Evolutionary conservation across 768 basidiomycete genomes (phyloP).

Genomic region (Mycena epipterygia): DNA sequence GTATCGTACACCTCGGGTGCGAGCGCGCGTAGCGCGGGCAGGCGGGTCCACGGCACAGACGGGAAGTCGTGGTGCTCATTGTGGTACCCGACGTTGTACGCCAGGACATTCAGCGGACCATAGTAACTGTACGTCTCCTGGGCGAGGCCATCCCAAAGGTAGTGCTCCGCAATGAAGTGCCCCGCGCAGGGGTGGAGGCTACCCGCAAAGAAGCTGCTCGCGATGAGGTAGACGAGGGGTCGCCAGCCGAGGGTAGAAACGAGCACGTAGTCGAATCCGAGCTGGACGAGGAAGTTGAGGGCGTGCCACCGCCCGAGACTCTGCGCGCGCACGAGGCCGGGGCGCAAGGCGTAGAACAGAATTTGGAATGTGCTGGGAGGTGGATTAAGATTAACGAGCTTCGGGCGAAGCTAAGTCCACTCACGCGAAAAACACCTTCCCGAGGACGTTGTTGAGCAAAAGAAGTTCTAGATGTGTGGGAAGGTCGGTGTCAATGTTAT

Average conservation of each 20-base stretch:
- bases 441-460: constrained; percentile 93
- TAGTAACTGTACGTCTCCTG: constrained; percentile 99
- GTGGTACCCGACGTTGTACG: constrained; percentile 99
- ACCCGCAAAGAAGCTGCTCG: constrained; percentile 96
- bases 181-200: constrained; percentile 96
- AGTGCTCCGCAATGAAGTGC: constrained; percentile 98
- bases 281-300: constrained; percentile 78
- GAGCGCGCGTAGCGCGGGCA: constrained; percentile 84
- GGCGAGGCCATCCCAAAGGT: constrained; percentile 90
- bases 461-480: constrained; percentile 90
- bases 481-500: constrained; percentile 96
- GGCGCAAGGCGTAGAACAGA: constrained; percentile 96
- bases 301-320: constrained; percentile 87
- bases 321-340: constrained; percentile 91
- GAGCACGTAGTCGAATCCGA: constrained; percentile 80
- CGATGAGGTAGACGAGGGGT: constrained; percentile 84
- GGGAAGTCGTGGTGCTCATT: constrained; percentile 99
- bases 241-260: constrained; percentile 57
- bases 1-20: constrained; percentile 95
- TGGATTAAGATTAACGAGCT: not conserved
- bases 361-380: constrained; percentile 91
- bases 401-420: constrained; percentile 44
- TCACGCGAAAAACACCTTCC: constrained; percentile 98
- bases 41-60: constrained; percentile 93
- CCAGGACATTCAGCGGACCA: constrained; percentile 88